These are phyloP conservation scores for Lipomyces mesembrius DNA, from an alignment of 805 yeast genomes.

Conservation along the genomic window DNA sequence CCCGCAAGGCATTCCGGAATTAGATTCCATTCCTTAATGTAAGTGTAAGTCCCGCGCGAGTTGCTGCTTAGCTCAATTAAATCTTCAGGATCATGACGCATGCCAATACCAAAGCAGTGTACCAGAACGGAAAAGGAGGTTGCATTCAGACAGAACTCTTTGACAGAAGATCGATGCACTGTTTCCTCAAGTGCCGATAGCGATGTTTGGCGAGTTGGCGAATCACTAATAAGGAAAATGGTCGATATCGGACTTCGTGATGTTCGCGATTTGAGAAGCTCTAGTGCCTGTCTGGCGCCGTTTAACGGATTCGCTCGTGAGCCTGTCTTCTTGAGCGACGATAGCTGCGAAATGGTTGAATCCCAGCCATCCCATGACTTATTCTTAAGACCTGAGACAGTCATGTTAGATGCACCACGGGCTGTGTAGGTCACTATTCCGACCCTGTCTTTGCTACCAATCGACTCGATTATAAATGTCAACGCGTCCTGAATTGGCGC, in stretches of 20 bases:
- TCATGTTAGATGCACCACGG: constrained; percentile 10
- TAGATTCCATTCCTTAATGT: constrained; percentile 36
- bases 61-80: constrained; percentile 24
- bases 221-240: constrained; percentile 18
- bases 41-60: constrained; percentile 38
- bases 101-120: constrained; percentile 40
- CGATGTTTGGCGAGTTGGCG: constrained; percentile 1
- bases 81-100: constrained; percentile 35
- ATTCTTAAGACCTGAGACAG: constrained; percentile 17
- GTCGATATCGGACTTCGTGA: constrained; percentile 15
- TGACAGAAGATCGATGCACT: background rate
- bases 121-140: constrained; percentile 15
- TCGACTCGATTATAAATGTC: constrained; percentile 12
- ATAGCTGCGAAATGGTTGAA: constrained; percentile 10
- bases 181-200: constrained; percentile 8
- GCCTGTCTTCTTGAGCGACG: constrained; percentile 9
- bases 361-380: constrained; percentile 27
- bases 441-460: constrained; percentile 20
- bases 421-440: constrained; percentile 24
- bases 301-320: constrained; percentile 8
- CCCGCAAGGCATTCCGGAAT: constrained; percentile 31
- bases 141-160: constrained; percentile 12
- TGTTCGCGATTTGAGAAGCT: constrained; percentile 12
- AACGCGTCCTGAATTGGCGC: constrained; percentile 19
- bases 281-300: constrained; percentile 23